Evolutionary conservation across 495 filamentous ascomycete genomes (phyloP).

Genomic region (Physcia stellaris): DNA sequence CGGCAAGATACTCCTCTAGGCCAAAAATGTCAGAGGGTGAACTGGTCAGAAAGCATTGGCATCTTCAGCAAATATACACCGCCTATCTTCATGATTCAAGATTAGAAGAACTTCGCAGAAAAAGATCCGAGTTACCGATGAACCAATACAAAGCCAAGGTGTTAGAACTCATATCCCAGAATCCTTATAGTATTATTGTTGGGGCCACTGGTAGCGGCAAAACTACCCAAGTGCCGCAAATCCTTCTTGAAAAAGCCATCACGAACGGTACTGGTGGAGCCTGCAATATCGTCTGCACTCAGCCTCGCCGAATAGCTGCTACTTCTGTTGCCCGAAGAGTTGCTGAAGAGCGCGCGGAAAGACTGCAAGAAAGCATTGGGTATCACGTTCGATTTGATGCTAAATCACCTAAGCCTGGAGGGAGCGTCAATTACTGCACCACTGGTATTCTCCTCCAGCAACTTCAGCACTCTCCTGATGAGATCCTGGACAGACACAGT

Average conservation of each 20-base stretch:
- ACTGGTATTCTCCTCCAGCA: constrained; percentile 40
- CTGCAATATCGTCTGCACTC: constrained; percentile 44
- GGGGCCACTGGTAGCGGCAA: constrained; percentile 48
- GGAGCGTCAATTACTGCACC: constrained; percentile 44
- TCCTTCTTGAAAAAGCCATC: constrained; percentile 40
- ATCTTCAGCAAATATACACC: constrained; percentile 18
- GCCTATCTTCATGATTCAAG: constrained; percentile 19
- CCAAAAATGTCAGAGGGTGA: background rate
- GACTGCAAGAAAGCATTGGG: constrained; percentile 34
- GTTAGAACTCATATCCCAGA: constrained; percentile 32
- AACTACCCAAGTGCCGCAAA: constrained; percentile 49
- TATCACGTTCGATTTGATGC: constrained; percentile 40
- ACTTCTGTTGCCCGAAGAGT: constrained; percentile 40
- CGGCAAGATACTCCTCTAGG: background rate
- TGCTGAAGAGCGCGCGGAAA: constrained; percentile 37
- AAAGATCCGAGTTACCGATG: constrained; percentile 36
- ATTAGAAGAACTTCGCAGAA: constrained; percentile 20
- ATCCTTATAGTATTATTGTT: constrained; percentile 38
- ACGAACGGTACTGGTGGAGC: constrained; percentile 21
- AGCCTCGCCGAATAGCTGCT: constrained; percentile 44
- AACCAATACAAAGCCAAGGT: constrained; percentile 28
- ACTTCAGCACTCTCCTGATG: constrained; percentile 28
- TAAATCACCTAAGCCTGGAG: constrained; percentile 23
- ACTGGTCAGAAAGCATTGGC: constrained; percentile 9
- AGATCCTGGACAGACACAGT: constrained; percentile 28